phyloP scores from a whole-genome alignment of 495 filamentous ascomycete species.

The Hyaloscypha hepaticicola region DNA sequence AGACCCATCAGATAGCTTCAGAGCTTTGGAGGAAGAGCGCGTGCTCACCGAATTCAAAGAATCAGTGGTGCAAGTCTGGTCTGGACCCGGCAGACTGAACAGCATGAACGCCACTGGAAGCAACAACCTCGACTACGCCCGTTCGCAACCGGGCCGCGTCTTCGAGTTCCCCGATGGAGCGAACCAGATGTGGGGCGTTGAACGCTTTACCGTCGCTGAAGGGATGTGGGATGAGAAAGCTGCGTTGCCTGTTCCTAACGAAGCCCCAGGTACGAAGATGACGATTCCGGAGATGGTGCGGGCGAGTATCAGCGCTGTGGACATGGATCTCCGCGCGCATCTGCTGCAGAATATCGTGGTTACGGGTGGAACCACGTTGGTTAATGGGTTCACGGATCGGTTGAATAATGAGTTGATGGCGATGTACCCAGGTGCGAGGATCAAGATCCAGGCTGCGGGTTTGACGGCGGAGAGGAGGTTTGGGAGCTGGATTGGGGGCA shows the following conservation, averaged over 20 bases:
- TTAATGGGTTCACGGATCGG: conserved; percentile 88
- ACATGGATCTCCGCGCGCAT: conserved; percentile 83
- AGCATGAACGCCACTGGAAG: conserved; percentile 52
- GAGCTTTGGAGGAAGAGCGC: conserved; percentile 83
- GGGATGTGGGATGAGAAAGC: conserved; percentile 84
- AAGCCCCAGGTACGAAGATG: conserved; percentile 48
- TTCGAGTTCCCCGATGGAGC: conserved; percentile 96
- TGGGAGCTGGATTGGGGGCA: conserved; percentile 93
- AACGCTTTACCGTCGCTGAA: conserved; percentile 81
- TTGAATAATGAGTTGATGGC: conserved; percentile 77
- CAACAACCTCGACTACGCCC: conserved; percentile 68
- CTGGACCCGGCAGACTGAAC: conserved; percentile 66
- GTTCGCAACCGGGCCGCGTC: conserved; percentile 65
- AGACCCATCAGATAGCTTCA: conserved; percentile 70
- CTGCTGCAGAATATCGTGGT: conserved; percentile 90
- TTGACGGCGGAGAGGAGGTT: conserved; percentile 83
- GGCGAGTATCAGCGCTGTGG: conserved; percentile 71
- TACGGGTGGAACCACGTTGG: conserved; percentile 78
- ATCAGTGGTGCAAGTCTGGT: conserved; percentile 90
- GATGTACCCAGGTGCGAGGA: conserved; percentile 76
- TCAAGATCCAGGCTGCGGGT: conserved; percentile 82
- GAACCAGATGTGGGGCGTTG: conserved; percentile 88
- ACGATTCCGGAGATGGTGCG: conserved; percentile 79
- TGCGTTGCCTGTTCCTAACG: conserved; percentile 43
- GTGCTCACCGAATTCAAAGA: conserved; percentile 96